Evolutionary conservation across 1,139 yeast genomes (phyloP).

Genomic region (Candida freyschussii): DNA sequence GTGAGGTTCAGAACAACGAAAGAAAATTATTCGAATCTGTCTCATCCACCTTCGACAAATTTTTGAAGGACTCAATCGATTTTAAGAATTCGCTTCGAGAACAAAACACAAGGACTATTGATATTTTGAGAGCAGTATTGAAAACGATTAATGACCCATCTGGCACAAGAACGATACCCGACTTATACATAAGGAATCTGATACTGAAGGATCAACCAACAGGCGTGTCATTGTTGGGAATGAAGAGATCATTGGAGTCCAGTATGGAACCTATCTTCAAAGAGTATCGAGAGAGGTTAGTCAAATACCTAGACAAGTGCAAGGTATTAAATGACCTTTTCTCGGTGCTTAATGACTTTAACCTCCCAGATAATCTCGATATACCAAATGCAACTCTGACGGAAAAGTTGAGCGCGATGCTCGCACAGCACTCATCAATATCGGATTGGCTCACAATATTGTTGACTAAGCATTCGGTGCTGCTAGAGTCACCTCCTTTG

Average conservation of each 20-base stretch:
- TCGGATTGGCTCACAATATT: slow-evolving; percentile 23
- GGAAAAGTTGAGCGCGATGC: slow-evolving; percentile 4
- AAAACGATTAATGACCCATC: slow-evolving; percentile 30
- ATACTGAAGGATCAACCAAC: slow-evolving; percentile 27
- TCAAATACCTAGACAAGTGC: slow-evolving; percentile 22
- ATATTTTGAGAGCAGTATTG: slow-evolving; percentile 28
- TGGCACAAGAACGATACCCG: slow-evolving; percentile 35
- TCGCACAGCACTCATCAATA: slow-evolving; percentile 10
- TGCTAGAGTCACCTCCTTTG: slow-evolving; percentile 23
- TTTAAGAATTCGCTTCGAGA: slow-evolving; percentile 28
- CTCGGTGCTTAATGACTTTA: slow-evolving; percentile 9
- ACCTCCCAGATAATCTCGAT: slow-evolving; percentile 1
- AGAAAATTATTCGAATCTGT: slow-evolving; percentile 30
- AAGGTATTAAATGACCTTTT: slow-evolving; percentile 18
- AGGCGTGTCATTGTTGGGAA: slow-evolving; percentile 30
- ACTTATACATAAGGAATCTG: slow-evolving; percentile 34
- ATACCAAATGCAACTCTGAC: slow-evolving; percentile 13
- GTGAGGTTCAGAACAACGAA: slow-evolving; percentile 33
- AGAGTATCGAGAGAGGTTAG: slow-evolving; percentile 28
- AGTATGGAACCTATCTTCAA: slow-evolving; percentile 29
- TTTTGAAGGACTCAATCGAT: slow-evolving; percentile 30
- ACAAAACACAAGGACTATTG: slow-evolving; percentile 28
- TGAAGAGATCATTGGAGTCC: slow-evolving; percentile 28
- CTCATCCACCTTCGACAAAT: slow-evolving; percentile 31
- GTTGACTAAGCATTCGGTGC: slow-evolving; percentile 19